These are phyloP conservation scores for Peronospora farinosa DNA, from an alignment of 352 stramenopile species.

Conservation along the genomic window DNA sequence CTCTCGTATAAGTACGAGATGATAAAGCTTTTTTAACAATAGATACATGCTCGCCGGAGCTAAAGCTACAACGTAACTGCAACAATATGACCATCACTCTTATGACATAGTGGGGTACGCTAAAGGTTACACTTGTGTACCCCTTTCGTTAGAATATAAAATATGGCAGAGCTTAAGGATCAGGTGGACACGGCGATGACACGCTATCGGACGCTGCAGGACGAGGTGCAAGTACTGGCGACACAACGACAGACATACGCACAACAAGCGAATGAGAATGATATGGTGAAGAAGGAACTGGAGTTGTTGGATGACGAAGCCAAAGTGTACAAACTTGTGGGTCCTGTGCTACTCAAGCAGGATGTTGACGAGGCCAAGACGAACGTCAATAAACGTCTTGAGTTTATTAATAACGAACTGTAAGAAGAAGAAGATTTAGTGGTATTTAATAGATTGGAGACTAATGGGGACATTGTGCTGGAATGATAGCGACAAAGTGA, in stretches of 20 bases:
- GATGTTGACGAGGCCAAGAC: slow-evolving; percentile 90
- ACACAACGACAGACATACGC: slow-evolving; percentile 87
- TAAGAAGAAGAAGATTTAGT: slow-evolving; percentile 21
- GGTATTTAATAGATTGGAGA: no score
- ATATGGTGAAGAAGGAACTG: slow-evolving; percentile 93
- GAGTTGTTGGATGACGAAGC: slow-evolving; percentile 79
- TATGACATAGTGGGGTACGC: not conserved
- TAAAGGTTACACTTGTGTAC: slow-evolving; percentile 1
- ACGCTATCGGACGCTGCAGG: slow-evolving; percentile 88
- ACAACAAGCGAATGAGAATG: slow-evolving; percentile 93
- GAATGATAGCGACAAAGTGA: slow-evolving; percentile 69
- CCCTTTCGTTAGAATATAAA: not conserved
- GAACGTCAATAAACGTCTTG: slow-evolving; percentile 92
- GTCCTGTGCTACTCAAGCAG: slow-evolving; percentile 93
- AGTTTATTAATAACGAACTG: slow-evolving; percentile 95
- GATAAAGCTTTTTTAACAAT: no score
- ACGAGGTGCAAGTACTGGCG: slow-evolving; percentile 81
- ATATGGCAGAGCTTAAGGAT: slow-evolving; percentile 47
- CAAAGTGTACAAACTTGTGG: slow-evolving; percentile 94
- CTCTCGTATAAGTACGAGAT: not conserved
- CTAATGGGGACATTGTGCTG: not conserved
- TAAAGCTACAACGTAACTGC: not conserved
- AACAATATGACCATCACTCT: not conserved
- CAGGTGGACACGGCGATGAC: slow-evolving; percentile 85
- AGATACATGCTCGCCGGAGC: no score